Base-by-base conservation (phyloP, 106 monocot species). In the Ottelia alismoides region DNA sequence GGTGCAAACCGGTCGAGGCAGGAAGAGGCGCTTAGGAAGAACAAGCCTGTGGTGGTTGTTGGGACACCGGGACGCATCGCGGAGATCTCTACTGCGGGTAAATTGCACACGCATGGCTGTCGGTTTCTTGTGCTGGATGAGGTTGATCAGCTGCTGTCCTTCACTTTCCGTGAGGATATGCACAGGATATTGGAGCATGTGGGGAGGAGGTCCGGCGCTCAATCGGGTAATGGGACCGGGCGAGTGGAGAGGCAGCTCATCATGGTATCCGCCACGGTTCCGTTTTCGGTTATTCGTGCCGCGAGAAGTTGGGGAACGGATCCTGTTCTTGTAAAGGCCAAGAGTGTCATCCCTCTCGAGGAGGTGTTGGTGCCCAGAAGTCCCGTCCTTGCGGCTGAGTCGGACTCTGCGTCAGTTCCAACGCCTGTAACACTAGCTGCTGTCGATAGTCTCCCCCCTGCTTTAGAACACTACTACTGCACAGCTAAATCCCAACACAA, bases 91-190 rank as follows among this genome's bases (percentile, higher is more conserved):
- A 82, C 90, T 30, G 65, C 98, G 20, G 98, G 98, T 35, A 98
- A 86, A 65, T 77, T 98, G 1, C 89, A 83, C 35, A 90, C 85
- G 0, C 98, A 98, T 47, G 57, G 66, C 2, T 98, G 98, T 44
- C 85, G 67, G 19, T 90, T 85, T 50, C 63, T 98, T 45, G 81
- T 98, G 4, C 44, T 98, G 51, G 98, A 98, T 57, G 98, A 98
- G 70, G 81, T 98, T 53, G 98, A 98, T 51, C 85, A 79, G 58
- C 79, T 98, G 24, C 55, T 98, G 25, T 76, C 98, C 24, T 98
- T 98, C 64, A 98, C 88, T 59, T 98, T 72, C 61, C 67, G 98
- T 47, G 98, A 98, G 59, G 98, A 98, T 32, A 98, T 98, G 79
- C 89, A 90, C 66, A 62, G 98, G 71, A 90, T 90, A 50, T 45